These are phyloP conservation scores for Mycena galericulata DNA, from an alignment of 768 basidiomycete species.

Conservation along the genomic window DNA sequence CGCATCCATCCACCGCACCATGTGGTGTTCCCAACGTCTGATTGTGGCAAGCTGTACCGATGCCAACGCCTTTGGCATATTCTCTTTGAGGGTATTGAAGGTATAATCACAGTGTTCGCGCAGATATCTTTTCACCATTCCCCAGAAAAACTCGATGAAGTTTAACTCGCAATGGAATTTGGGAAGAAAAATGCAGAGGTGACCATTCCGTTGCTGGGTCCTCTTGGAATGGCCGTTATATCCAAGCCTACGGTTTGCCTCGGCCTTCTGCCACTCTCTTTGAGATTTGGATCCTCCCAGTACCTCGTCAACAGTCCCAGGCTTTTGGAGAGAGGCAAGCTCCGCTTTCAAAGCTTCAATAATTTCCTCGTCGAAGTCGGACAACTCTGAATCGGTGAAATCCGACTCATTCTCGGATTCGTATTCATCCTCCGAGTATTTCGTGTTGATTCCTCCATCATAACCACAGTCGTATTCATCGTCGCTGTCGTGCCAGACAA, in stretches of 20 bases:
- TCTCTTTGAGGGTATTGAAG: slow-evolving; percentile 24
- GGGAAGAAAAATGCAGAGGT: too few species aligned
- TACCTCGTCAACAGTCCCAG: neutral
- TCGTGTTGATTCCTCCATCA: neutral
- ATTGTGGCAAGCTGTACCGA: slow-evolving; percentile 31
- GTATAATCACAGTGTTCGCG: slow-evolving; percentile 9
- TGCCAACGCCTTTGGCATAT: slow-evolving; percentile 37
- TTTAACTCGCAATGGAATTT: too few species aligned
- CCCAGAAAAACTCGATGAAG: slow-evolving; percentile 6
- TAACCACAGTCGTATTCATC: slow-evolving; percentile 4
- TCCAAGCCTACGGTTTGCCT: slow-evolving; percentile 1
- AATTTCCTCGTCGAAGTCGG: slow-evolving; percentile 12
- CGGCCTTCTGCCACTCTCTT: neutral
- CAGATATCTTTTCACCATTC: slow-evolving; percentile 33
- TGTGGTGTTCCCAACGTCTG: slow-evolving; percentile 15
- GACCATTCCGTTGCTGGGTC: too few species aligned
- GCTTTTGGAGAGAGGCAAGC: neutral
- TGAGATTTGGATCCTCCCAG: neutral
- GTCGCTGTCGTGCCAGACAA: neutral
- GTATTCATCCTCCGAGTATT: neutral
- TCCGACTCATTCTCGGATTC: neutral
- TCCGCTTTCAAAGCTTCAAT: slow-evolving; percentile 7
- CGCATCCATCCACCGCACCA: slow-evolving; percentile 32
- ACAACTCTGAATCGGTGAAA: neutral
- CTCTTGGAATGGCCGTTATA: neutral